Base-by-base conservation (phyloP, 805 yeast genomes). In the Saccharomycopsis microspora region DNA sequence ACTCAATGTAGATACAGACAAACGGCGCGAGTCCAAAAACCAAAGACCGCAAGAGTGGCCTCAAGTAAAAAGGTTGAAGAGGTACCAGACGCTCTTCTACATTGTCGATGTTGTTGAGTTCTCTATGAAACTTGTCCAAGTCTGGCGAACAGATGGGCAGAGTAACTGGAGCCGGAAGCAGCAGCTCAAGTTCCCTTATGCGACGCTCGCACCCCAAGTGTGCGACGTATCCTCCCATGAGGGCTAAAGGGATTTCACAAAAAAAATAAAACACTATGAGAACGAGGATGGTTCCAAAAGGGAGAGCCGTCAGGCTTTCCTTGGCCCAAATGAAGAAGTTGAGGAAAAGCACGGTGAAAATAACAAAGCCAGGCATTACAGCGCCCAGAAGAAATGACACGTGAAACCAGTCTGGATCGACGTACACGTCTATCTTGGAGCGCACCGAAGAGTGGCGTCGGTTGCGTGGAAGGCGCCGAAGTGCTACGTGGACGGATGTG, bases 1-100 rank as follows among this genome's bases (percentile, higher is more conserved):
- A 66, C 58, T 87, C 95, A 47, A 84, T 87, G 58, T 81, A 82
- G n/a, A 85, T 79, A 8, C 86, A 78, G 11, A 82, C 79, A 59
- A 85, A 87, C 35, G 96, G 95, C 43, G 84, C 71, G 27, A 80
- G 44, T 3, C 96, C 96, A 56, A 82, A 80, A 0, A 74, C 56
- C 4, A 74, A 65, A 1, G 72, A 53, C 6, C 70, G 62, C 50
- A 53, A 52, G 4, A 41, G 6, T 11, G 10, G 7, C 8, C 35
- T 8, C n/a, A 35, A 42, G 27, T 42, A 42, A 3, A 30, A 30
- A 2, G 37, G 10, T 34, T 34, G 36, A 9, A 2, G 8, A 9
- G 36, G 36, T 6, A 8, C 10, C 27, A 36, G 3, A 19, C 7
- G 7, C 5, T 11, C n/a, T 27, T 11, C 7, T 27, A 10, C 10